Evolutionary conservation across 148 eudicot genomes (phyloP).

Genomic region (Arctostaphylos glauca): DNA sequence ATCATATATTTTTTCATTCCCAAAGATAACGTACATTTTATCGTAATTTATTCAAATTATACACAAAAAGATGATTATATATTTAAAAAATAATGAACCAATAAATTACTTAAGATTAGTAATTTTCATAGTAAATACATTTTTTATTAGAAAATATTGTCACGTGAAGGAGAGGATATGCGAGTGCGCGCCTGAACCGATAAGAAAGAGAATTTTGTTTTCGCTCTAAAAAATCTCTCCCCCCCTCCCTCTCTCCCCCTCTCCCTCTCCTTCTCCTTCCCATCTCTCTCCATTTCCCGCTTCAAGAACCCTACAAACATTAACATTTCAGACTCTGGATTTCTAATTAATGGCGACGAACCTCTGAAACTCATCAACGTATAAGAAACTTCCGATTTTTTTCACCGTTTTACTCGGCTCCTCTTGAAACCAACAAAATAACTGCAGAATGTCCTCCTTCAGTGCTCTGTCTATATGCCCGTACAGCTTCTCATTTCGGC

Average conservation of each 20-base stretch:
- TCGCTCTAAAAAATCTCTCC: slow-evolving; percentile 15
- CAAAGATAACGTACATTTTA: too few relatives aligned
- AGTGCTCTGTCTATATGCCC: slow-evolving; percentile 52
- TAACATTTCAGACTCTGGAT: background rate
- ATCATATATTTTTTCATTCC: too few relatives aligned
- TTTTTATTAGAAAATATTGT: slow-evolving; percentile 13
- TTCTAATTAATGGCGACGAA: background rate
- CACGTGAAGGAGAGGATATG: background rate
- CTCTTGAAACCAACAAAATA: background rate
- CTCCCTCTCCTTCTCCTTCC: background rate
- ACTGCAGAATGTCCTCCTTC: slow-evolving; percentile 48
- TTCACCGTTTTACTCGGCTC: background rate
- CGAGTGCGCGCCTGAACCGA: slow-evolving; percentile 18
- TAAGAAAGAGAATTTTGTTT: slow-evolving; percentile 35
- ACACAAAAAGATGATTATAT: too few relatives aligned
- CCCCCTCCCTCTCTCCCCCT: background rate
- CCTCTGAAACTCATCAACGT: background rate
- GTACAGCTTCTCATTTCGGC: slow-evolving; percentile 42
- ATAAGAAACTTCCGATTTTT: background rate
- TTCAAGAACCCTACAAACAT: background rate
- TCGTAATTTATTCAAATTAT: too few relatives aligned
- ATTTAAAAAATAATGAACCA: too few relatives aligned
- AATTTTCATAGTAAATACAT: too few relatives aligned
- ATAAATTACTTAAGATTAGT: too few relatives aligned
- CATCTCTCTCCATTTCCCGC: background rate